Base-by-base conservation (phyloP, 164 flowering plant genomes). In the Berberis thunbergii region DNA sequence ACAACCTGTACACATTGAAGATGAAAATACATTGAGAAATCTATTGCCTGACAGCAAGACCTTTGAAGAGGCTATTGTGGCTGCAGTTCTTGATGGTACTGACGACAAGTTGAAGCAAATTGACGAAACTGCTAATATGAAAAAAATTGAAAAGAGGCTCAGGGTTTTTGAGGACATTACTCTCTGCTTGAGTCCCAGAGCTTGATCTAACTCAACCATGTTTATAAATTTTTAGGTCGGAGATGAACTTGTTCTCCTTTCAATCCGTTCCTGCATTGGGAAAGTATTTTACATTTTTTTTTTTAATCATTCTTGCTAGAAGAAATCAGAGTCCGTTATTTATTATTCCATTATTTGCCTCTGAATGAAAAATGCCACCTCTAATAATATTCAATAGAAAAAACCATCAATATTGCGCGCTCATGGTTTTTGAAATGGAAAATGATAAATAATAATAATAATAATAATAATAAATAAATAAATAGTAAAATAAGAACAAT, bases 201-300 rank as follows among this genome's bases (percentile, higher is more conserved):
- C 86, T 54, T 80, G 78, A 83, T 41, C 10, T 58, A 50, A 41
- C 88, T 26, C 8, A 52, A 26, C n/a, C 54, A 54, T 62, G 40
- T 4, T 41, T 41, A 3, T 39, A 5, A 5, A 38, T 43, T 43
- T 42, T 65, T 83, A 70, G 77, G 68, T 68, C 61, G 96, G 96
- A 89, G 96, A 92, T 84, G 78, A 76, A 76, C 96, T 89, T 92
- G 85, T 83, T 92, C 98, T 89, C 96, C 96, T 89, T 69, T 77
- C 63, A 4, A 26, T 59, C 41, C 65, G 38, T 55, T 55, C 58
- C 58, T 26, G 11, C 4, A 54, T 3, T 4, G 3, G 58, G 5
- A 12, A 12, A 7, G 13, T 3, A 11, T 26, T 26, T 26, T 26
- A 26, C 26, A 26, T 26, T 26, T 26, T 26, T 26, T 26, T 26